Evolutionary conservation across 2,329 filamentous ascomycete genomes (phyloP), one percentile per base, ranked within the genome.

Genomic region (Nannizzia gypsea): DNA sequence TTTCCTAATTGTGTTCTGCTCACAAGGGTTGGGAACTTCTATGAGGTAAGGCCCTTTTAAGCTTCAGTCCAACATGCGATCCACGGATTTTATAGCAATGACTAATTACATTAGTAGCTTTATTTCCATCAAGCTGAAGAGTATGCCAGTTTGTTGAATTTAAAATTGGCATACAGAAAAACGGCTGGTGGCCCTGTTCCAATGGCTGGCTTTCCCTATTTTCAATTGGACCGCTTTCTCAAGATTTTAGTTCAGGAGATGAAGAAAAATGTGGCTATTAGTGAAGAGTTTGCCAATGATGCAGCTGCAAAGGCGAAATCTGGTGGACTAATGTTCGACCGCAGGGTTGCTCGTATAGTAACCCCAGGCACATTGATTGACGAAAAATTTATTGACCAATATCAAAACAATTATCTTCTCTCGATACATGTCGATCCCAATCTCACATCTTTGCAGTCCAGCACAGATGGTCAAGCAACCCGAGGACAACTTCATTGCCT

Each of bases 121-220:
- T 99, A 99, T 75, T 95, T 97, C 72, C 88, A 95, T 67, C 91
- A 99, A 71, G 93, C 95, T 9, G 88, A 95, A 61, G 86, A 96
- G 69, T 88, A 87, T 71, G 92, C 88, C 1, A 88, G 90, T 0
- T 77, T 95, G 50, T 79, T 99, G 64, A 93, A 90, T 67, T 76
- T 99, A 68, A 97, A 96, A 73, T 84, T 95, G 59, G 85, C 87
- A 1, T 82, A 82, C 59, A 93, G 89, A 71, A 90, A 84, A 72
- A 90, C 88, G n/a, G 88, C 76, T 64, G 85, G 85, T 6, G 88
- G 87, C 0, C 81, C 83, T 22, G 89, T 99, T 17, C 77, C 91
- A 4, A 97, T 99, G 92, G 87, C 91, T 65, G 93, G 93, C 1
- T 99, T 99, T 66, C 93, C 92, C 17, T 90, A 89, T 72, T 91